These are phyloP conservation scores for Scedosporium boydii DNA, from an alignment of 2,329 filamentous ascomycete species.

Conservation along the genomic window DNA sequence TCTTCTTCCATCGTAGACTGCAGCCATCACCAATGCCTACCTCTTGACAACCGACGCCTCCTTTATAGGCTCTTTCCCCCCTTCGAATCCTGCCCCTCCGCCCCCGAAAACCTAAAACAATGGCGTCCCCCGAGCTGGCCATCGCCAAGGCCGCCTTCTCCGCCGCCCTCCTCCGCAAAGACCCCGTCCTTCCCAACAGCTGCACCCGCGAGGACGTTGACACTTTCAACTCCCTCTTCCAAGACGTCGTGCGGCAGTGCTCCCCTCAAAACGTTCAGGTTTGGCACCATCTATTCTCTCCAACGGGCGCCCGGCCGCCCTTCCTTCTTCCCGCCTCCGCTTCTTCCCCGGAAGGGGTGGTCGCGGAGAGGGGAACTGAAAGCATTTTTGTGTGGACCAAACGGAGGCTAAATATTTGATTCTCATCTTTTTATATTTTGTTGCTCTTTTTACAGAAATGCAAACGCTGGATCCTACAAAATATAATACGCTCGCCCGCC, in stretches of 20 bases:
- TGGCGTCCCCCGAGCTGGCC: conserved; percentile 62
- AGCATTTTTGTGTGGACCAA: not conserved
- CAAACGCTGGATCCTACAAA: conserved; percentile 74
- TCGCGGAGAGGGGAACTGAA: not conserved
- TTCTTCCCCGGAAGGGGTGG: not conserved
- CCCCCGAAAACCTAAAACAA: conserved; percentile 18
- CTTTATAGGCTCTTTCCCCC: not conserved
- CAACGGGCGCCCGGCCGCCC: conserved; percentile 9
- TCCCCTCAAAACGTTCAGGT: conserved; percentile 80
- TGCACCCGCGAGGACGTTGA: conserved; percentile 61
- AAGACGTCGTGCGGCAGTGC: conserved; percentile 59
- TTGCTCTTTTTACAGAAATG: conserved; percentile 53
- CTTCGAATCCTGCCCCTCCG: not conserved
- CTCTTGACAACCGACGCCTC: not conserved
- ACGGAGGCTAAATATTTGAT: conserved; percentile 2
- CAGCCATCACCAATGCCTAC: not conserved
- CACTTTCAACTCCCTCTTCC: conserved; percentile 56
- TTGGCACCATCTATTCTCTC: conserved; percentile 41
- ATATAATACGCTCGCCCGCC: conserved; percentile 57
- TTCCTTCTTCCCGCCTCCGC: no score
- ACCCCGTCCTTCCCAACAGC: conserved; percentile 46
- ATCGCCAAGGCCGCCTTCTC: conserved; percentile 74
- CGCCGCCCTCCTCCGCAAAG: conserved; percentile 62
- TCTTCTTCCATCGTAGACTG: not conserved
- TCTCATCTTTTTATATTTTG: conserved; percentile 1